phyloP scores from a whole-genome alignment of 2,329 filamentous ascomycete species.

The Neofusicoccum cordaticola region DNA sequence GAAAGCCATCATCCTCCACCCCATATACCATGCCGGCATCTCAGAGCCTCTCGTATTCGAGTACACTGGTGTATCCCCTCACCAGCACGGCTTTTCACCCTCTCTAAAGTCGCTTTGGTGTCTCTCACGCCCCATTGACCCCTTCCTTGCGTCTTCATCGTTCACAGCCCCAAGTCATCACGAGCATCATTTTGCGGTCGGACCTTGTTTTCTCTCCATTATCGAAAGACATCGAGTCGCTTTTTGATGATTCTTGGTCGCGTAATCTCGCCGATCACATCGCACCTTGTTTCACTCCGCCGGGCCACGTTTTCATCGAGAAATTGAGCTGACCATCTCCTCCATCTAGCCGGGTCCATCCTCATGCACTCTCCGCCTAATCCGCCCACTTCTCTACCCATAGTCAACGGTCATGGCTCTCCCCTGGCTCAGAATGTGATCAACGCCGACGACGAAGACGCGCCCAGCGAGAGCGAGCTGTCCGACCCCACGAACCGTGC shows the following conservation, averaged over 20 bases:
- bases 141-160: slow-evolving; percentile 27
- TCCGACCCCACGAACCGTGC: slow-evolving; percentile 66
- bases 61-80: slow-evolving; percentile 11
- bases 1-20: slow-evolving; percentile 35
- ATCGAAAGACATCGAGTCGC: slow-evolving; percentile 26
- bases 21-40: slow-evolving; percentile 32
- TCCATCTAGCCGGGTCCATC: slow-evolving; percentile 57
- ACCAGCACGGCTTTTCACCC: slow-evolving; percentile 21
- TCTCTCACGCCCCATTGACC: slow-evolving; percentile 22
- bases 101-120: slow-evolving; percentile 19
- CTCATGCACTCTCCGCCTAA: slow-evolving; percentile 61
- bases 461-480: slow-evolving; percentile 70
- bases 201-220: slow-evolving; percentile 33
- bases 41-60: slow-evolving; percentile 18
- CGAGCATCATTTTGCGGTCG: slow-evolving; percentile 36
- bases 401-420: slow-evolving; percentile 65
- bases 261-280: slow-evolving; percentile 38
- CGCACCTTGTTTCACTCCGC: slow-evolving; percentile 33
- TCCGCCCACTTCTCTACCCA: slow-evolving; percentile 61
- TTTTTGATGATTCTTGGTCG: slow-evolving; percentile 42
- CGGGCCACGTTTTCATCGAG: slow-evolving; percentile 30
- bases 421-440: slow-evolving; percentile 50
- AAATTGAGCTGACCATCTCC: slow-evolving; percentile 43
- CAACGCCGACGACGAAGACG: slow-evolving; percentile 45
- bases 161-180: slow-evolving; percentile 30